A percentile compares a stretch with the other conserved stretches of the same genome.
phyloP scores from a whole-genome alignment of 2,329 filamentous ascomycete genomes.

The Phaeophleospora eucalypticola region DNA sequence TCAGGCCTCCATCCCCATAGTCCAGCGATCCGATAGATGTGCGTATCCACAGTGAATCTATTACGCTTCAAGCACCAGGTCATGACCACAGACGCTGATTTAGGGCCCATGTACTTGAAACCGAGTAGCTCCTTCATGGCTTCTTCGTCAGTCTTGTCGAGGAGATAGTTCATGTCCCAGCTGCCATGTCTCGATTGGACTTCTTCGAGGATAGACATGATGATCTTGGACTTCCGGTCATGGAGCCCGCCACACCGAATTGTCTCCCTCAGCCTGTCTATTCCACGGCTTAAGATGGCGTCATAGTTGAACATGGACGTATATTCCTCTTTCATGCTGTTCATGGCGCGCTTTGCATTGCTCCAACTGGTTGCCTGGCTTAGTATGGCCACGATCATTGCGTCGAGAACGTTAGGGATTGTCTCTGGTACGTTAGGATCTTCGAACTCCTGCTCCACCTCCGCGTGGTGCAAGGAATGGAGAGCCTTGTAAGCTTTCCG shows the following conservation, averaged over 20 bases:
- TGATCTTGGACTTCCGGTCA: conserved; percentile 3
- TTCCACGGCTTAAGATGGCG: not conserved
- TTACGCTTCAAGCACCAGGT: conserved; percentile 6
- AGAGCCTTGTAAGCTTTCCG: too few relatives aligned
- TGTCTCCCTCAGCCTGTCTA: conserved; percentile 1
- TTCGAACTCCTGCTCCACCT: too few relatives aligned
- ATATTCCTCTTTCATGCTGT: too few relatives aligned
- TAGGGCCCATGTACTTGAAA: conserved; percentile 52
- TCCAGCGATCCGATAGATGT: conserved; percentile 11
- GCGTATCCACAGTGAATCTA: conserved; percentile 8
- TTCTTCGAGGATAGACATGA: conserved; percentile 2
- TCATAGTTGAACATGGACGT: conserved; percentile 7
- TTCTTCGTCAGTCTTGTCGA: conserved; percentile 41
- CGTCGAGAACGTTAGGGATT: too few relatives aligned
- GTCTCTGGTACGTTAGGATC: too few relatives aligned
- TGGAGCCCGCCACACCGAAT: conserved; percentile 6
- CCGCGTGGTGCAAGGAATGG: too few relatives aligned
- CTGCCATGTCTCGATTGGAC: conserved; percentile 3
- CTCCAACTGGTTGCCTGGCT: too few relatives aligned
- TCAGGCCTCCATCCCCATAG: too few relatives aligned
- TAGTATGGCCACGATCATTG: too few relatives aligned
- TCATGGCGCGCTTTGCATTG: too few relatives aligned
- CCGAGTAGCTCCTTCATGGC: conserved; percentile 50
- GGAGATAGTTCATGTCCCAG: conserved; percentile 47
- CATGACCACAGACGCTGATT: conserved; percentile 42